Percentiles rank a stretch among this genome's conserved stretches.
phyloP scores from a whole-genome alignment of 2,329 filamentous ascomycete species.

The Aspergillus neoniger region DNA sequence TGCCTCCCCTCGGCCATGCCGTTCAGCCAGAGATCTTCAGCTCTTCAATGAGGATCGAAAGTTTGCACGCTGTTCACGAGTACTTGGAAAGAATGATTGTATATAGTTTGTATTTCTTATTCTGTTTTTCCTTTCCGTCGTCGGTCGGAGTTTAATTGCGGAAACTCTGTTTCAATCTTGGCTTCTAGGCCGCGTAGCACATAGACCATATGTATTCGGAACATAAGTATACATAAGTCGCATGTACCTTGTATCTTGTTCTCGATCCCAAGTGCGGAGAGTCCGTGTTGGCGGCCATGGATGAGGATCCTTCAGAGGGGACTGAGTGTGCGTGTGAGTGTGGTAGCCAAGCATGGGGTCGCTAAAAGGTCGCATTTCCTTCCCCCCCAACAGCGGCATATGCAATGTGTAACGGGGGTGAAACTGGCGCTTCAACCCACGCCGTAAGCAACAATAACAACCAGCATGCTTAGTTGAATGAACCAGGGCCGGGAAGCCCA shows the following conservation, averaged over 20 bases:
- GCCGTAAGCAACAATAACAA: neutral
- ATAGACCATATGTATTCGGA: neutral
- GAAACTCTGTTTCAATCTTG: neutral
- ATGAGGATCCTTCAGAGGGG: neutral
- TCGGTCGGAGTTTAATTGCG: conserved; percentile 1
- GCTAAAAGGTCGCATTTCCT: neutral
- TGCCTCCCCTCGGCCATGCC: neutral
- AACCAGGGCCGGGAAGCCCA: neutral
- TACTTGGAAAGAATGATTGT: neutral
- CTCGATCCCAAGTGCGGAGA: neutral
- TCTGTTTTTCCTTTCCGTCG: neutral
- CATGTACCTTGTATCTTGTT: neutral
- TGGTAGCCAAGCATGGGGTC: neutral
- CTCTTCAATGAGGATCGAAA: neutral
- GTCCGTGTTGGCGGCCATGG: neutral
- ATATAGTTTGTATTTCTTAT: neutral
- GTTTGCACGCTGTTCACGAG: neutral
- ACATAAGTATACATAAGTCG: neutral
- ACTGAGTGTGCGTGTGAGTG: neutral
- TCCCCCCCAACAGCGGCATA: neutral
- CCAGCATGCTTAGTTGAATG: neutral
- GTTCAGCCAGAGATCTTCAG: neutral
- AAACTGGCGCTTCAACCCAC: neutral
- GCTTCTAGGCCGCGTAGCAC: neutral
- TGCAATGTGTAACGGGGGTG: neutral